A percentile compares a stretch with the other conserved stretches of the same genome.
Conservation (phyloP, 2,329 filamentous ascomycete genomes). For the Scedosporium minutisporum region DNA sequence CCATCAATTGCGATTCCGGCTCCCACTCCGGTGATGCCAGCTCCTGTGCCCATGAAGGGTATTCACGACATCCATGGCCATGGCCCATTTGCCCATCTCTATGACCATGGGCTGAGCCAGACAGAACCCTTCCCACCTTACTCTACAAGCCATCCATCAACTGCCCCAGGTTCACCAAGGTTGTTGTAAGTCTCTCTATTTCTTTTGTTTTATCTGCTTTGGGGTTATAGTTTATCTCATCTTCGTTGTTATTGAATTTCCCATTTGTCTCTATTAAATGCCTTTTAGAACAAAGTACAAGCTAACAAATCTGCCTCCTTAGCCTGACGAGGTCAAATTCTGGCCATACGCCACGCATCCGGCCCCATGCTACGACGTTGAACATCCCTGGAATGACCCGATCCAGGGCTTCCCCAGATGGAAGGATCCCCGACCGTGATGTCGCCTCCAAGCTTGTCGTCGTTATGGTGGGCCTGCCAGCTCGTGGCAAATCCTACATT, state of each 20-base stretch:
- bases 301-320: conserved; percentile 8
- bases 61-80: background rate
- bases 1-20: background rate
- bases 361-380: conserved; percentile 81
- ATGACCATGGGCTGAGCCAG: background rate
- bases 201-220: background rate
- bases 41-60: background rate
- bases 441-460: conserved; percentile 95
- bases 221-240: conserved; percentile 11
- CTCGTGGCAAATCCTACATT: conserved; percentile 95
- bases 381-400: conserved; percentile 95
- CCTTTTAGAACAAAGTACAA: background rate
- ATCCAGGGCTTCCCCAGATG: conserved; percentile 91
- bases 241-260: conserved; percentile 6
- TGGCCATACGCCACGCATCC: conserved; percentile 67
- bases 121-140: conserved; percentile 1
- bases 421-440: conserved; percentile 85
- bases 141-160: conserved; percentile 44
- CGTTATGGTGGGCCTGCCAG: conserved; percentile 94
- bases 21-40: background rate
- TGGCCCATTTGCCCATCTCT: background rate
- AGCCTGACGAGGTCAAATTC: conserved; percentile 56
- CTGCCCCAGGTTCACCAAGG: conserved; percentile 48
- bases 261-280: conserved; percentile 1
- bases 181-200: conserved; percentile 33